Evolutionary conservation across 1,284 basidiomycete genomes (phyloP).

Genomic region (Sanghuangporus sanghuang): DNA sequence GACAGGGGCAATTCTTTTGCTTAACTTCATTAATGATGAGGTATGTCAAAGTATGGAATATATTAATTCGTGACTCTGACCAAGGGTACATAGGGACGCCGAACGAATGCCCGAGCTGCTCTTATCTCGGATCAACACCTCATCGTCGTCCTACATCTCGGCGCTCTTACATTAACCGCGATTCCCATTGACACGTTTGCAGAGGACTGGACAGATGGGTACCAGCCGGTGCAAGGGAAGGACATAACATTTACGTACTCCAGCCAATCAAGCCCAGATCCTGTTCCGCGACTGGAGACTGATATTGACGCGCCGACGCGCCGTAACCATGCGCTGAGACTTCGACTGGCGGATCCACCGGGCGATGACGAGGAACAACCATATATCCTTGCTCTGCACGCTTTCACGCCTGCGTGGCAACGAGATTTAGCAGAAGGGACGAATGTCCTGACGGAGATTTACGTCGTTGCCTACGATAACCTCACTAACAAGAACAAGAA

Average conservation of each 20-base stretch:
- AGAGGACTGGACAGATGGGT: background rate
- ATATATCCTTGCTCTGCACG: conserved; percentile 4
- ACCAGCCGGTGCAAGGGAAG: background rate
- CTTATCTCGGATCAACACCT: background rate
- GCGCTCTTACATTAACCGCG: background rate
- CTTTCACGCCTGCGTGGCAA: conserved; percentile 2
- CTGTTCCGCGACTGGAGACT: background rate
- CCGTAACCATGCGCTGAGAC: background rate
- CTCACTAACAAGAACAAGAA: background rate
- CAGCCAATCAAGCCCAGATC: background rate
- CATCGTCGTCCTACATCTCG: conserved; percentile 3
- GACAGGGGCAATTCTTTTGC: background rate
- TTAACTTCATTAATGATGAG: background rate
- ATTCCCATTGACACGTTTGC: background rate
- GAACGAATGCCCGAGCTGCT: background rate
- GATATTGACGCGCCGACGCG: background rate
- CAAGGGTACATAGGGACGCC: background rate
- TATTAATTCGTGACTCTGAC: background rate
- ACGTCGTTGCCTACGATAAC: conserved; percentile 4
- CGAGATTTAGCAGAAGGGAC: background rate
- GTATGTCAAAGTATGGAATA: background rate
- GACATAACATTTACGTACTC: background rate
- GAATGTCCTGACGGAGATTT: background rate
- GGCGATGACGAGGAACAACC: background rate
- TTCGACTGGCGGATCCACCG: background rate